Base-by-base conservation (phyloP, 352 stramenopile species). In the Phytopythium vexans region DNA sequence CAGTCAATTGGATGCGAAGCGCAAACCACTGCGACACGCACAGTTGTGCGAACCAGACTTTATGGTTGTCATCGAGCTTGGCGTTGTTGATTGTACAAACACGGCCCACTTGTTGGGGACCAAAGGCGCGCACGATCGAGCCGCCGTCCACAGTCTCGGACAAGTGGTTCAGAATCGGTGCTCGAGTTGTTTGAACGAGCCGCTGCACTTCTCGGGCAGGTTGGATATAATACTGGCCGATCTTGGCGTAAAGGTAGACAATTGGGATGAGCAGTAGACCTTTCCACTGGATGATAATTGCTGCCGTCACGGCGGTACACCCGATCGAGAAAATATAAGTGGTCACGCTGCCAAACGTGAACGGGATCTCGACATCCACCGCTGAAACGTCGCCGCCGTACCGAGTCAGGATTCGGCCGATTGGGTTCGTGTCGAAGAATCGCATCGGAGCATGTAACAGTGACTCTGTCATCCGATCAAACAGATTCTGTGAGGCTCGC, bases 181-280 rank as follows among this genome's bases (percentile, higher is more conserved):
- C 62, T 35, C 76, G 45, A 0, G 60, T 71, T 15, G 68, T 86
- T 50, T 77, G 72, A 27, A 56, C 52, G 2, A 88, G 42, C 14
- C 74, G 63, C 41, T 84, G 45, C 3, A 88, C 48, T 8, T 88
- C 77, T 8, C 70, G 64, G 15, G 74, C 72, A 32, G 77, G 74
- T 8, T 50, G 58, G 42, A 86, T 59, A 41, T 73, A 82, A 36
- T 73, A 70, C 3, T 36, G 45, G 9, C 56, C 64, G 6, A 82
- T 33, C 2, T 34, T 45, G 34, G 82, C 70, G 61, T 97, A 97
- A 7, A 91, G 52, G n/a, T 86, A 86, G 4, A 68, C 64, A 3
- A 97, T 69, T 12, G 87, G 88, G 12, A 97, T 33, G 7, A 97
- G 52, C 8, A 95, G 49, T 0, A 96, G 41, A 14, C 91, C 84